Base-by-base conservation (phyloP, 176 grass and related monocot species). In the Carex cristatella region DNA sequence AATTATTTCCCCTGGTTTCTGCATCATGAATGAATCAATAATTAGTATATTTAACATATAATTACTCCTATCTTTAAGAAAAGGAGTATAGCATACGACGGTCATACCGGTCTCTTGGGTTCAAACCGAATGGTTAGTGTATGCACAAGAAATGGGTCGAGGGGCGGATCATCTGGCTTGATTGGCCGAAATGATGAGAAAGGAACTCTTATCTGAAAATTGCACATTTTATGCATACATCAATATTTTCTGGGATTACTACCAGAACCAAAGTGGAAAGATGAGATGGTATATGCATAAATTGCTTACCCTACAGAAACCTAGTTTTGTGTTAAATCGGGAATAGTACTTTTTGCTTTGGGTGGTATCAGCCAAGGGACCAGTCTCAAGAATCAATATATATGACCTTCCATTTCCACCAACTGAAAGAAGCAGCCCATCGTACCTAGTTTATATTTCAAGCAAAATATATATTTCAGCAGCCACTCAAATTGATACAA, bases 81-180 rank as follows among this genome's bases (percentile, higher is more conserved):
- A 57, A 13, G 5, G 74, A 28, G 51, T 32, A 33, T 78, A 57
- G 57, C 51, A 33, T 78, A 57, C 13, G 30, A 78, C 10, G 16
- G 49, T 79, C 81, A 55, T 82, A 99, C 96, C 96, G 94, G 96
- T 84, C 87, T 90, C 93, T 92, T 95, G 65, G 93, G 93, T 92
- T 99, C 96, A 65, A 99, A 99, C 51, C 96, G 90, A 80, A 99
- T 95, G 56, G 96, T 95, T 85, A 99, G 84, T 84, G 96, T 99
- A 92, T 99, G 96, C 79, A 95, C 96, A 89, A 99, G 96, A 94
- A 99, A 99, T 81, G 96, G 96, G 38, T 99, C 96, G 11, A 99
- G 85, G 38, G 91, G 91, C 67, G 96, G 96, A 87, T 99, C 96
- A 85, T 95, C 88, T 79, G 91, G 96, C 67, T 99, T 95, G 80